Base-by-base conservation (phyloP, 2,329 filamentous ascomycete genomes). In the Dothidotthia symphoricarpi region DNA sequence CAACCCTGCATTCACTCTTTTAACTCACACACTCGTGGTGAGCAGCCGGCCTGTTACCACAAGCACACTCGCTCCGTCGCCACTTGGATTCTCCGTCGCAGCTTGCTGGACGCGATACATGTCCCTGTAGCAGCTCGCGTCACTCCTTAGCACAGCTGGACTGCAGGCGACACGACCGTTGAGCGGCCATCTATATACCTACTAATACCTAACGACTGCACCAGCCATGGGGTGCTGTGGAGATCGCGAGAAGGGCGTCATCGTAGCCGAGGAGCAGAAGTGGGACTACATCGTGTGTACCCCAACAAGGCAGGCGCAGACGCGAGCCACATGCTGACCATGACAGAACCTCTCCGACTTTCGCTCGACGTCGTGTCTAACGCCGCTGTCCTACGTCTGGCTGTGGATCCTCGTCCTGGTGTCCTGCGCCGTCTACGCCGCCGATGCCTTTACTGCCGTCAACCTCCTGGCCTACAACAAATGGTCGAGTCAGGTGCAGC, bases 381-480 rank as follows among this genome's bases (percentile, higher is more conserved):
- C 85, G 1, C 76, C 79, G 7, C 76, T 95, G 51, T 90, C 89
- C 43, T 97, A 96, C 66, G 79, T 74, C 57, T 93, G 89, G 69
- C 77, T 97, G 34, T 93, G 84, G 78, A 75, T 93, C 41, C 85
- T 88, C 53, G 76, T 91, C 29, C 39, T 89, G 35, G 74, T 94
- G 41, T 93, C 88, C 3, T 65, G 91, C 33, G 84, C 87, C 29
- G 89, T 95, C 51, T 96, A 95, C 67, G 82, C 76, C 17, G 86
- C 94, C 63, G 91, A 97, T 69, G 89, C 83, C 45, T 97, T 96
- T 63, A 96, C 90, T 4, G 90, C 90, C 46, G 79, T 96, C 69
- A 94, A 95, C 48, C 75, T 98, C 27, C 78, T 98, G 34, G 86
- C 79, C 39, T 96, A 95, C 70, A 81, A 94, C 70, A 81, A 81